Percentiles rank a stretch among this genome's conserved stretches.
Evolutionary conservation across 768 basidiomycete genomes (phyloP).

Genomic region (Scleroderma bovista): DNA sequence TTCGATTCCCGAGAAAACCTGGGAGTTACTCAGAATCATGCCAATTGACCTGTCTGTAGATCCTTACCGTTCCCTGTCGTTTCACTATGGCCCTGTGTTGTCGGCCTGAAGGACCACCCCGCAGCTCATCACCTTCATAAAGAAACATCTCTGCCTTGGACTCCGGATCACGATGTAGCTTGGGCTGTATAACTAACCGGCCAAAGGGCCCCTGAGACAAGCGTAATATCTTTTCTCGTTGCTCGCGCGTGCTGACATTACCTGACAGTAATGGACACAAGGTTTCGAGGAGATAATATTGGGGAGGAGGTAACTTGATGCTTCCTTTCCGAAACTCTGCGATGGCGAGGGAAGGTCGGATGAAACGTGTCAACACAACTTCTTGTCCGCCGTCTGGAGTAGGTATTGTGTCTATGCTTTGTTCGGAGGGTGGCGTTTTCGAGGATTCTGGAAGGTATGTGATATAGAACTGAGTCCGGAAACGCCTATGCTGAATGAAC

Average conservation of each 20-base stretch:
- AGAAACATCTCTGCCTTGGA: constrained; percentile 46
- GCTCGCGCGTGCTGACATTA: constrained; percentile 35
- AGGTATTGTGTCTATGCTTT: constrained; percentile 52
- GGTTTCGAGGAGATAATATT: constrained; percentile 64
- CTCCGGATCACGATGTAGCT: constrained; percentile 32
- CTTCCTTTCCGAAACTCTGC: constrained; percentile 43
- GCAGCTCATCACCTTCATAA: constrained; percentile 67
- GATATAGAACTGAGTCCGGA: constrained; percentile 67
- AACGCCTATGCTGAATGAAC: constrained; percentile 43
- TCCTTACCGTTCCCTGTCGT: constrained; percentile 46
- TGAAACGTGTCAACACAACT: constrained; percentile 62
- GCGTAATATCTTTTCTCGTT: constrained; percentile 39
- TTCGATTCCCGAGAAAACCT: constrained; percentile 48
- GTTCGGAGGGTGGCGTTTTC: constrained; percentile 47
- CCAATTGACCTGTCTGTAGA: neutral
- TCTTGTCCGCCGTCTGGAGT: constrained; percentile 68
- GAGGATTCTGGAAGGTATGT: constrained; percentile 47
- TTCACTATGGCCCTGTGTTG: constrained; percentile 53
- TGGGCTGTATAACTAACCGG: constrained; percentile 54
- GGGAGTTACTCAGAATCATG: constrained; percentile 2
- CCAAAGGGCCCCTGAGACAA: constrained; percentile 58
- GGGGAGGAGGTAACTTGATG: constrained; percentile 67
- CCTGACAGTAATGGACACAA: constrained; percentile 49
- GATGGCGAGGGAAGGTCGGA: constrained; percentile 50
- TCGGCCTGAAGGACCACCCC: constrained; percentile 54